A percentile compares a stretch with the other conserved stretches of the same genome.
Evolutionary conservation across 495 filamentous ascomycete species (phyloP).

Genomic region (Talaromyces wortmannii): DNA sequence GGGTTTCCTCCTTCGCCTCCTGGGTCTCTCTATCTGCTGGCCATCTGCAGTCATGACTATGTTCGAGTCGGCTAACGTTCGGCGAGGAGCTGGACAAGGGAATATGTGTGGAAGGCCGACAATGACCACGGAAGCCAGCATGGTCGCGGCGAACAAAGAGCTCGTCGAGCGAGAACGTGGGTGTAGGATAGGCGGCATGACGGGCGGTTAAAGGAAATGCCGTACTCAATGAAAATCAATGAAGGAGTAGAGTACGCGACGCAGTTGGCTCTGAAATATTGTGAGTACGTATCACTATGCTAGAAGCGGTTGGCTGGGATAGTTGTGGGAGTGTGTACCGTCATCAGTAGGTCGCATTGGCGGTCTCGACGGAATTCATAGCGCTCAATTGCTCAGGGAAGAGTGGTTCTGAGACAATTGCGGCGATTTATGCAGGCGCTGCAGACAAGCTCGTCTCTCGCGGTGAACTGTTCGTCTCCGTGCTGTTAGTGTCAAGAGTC

Average conservation of each 20-base stretch:
- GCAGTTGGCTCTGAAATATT: neutral
- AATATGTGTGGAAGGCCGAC: constrained; percentile 88
- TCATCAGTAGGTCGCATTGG: neutral
- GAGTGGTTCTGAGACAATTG: neutral
- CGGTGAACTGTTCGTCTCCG: too few species aligned
- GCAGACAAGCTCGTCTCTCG: too few species aligned
- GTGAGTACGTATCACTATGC: too few species aligned
- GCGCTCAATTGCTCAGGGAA: neutral
- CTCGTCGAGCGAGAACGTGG: constrained; percentile 85
- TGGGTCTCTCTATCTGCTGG: constrained; percentile 29
- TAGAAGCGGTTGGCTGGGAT: neutral
- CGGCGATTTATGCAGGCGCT: neutral
- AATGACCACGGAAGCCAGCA: constrained; percentile 83
- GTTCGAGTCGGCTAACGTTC: constrained; percentile 64
- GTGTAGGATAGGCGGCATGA: constrained; percentile 87
- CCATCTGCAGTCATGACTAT: constrained; percentile 43
- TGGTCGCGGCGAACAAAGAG: constrained; percentile 90
- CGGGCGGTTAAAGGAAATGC: neutral
- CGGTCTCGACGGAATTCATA: neutral
- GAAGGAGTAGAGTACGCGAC: neutral
- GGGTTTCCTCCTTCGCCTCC: constrained; percentile 21
- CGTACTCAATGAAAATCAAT: constrained; percentile 1
- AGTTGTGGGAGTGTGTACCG: neutral
- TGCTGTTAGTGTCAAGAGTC: too few species aligned
- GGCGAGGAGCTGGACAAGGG: constrained; percentile 81